phyloP scores from a whole-genome alignment of 129 eudicot genomes.

The Silybum marianum region DNA sequence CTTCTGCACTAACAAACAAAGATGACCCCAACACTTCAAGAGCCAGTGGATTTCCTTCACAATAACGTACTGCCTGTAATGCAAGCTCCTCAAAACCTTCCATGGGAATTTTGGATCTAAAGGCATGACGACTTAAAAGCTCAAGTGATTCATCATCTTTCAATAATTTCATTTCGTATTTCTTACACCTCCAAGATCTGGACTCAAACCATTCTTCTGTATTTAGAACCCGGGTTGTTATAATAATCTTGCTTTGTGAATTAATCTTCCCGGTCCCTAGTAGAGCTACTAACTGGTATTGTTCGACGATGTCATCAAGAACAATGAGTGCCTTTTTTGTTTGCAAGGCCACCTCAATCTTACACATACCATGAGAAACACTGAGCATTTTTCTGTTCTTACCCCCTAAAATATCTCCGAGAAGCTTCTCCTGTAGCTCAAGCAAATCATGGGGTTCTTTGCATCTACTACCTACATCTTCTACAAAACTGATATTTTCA shows the following conservation, averaged over 20 bases:
- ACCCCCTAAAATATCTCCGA: constrained; percentile 11
- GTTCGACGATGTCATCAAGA: constrained; percentile 16
- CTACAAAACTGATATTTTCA: constrained; percentile 21
- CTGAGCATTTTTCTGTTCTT: not conserved
- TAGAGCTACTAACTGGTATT: not conserved
- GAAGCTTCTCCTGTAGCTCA: constrained; percentile 21
- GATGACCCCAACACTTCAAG: constrained; percentile 29
- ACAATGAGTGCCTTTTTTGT: constrained; percentile 11
- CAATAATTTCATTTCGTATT: not conserved
- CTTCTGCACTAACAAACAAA: not conserved
- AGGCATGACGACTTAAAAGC: constrained; percentile 29
- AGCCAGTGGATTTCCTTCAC: constrained; percentile 31
- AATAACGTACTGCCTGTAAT: not conserved
- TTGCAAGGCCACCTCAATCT: not conserved
- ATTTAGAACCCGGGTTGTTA: constrained; percentile 6
- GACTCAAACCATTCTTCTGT: constrained; percentile 3
- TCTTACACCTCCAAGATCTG: not conserved
- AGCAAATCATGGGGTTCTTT: constrained; percentile 13
- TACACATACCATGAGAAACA: not conserved
- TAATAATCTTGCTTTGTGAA: constrained; percentile 17
- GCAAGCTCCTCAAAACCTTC: constrained; percentile 2
- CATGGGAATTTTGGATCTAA: constrained; percentile 13
- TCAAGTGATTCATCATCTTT: constrained; percentile 8
- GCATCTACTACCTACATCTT: constrained; percentile 4
- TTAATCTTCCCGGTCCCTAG: not conserved